Evolutionary conservation across 2,329 filamentous ascomycete genomes (phyloP).

Genomic region (Aureobasidium musti): DNA sequence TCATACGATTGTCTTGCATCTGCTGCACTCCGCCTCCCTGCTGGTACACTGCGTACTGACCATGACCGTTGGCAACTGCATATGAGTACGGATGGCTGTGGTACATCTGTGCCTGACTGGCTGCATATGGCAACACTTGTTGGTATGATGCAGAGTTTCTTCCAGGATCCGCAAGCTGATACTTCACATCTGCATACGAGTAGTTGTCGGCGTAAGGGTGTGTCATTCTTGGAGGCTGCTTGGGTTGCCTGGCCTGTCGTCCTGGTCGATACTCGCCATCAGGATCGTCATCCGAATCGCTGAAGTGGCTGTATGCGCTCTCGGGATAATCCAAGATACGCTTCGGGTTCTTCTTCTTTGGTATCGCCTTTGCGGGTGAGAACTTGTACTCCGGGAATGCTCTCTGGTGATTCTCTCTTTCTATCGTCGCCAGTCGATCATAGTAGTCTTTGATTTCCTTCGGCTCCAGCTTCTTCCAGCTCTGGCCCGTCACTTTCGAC

Average conservation of each 20-base stretch:
- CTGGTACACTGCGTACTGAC: conserved; percentile 41
- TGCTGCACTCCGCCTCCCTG: conserved; percentile 23
- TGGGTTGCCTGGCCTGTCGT: conserved; percentile 19
- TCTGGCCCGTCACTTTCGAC: conserved; percentile 80
- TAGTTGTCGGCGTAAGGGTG: conserved; percentile 25
- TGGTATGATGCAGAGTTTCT: neutral
- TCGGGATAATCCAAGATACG: conserved; percentile 33
- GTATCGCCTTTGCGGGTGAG: conserved; percentile 60
- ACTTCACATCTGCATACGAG: conserved; percentile 19
- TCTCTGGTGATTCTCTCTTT: conserved; percentile 78
- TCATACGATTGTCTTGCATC: conserved; percentile 43
- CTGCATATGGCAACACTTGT: conserved; percentile 49
- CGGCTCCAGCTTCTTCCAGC: conserved; percentile 76
- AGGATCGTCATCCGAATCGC: conserved; percentile 33
- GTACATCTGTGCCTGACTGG: conserved; percentile 48
- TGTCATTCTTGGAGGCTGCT: conserved; percentile 25
- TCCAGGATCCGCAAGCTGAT: conserved; percentile 37
- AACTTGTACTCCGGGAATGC: conserved; percentile 96
- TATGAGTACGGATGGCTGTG: conserved; percentile 50
- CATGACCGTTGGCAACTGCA: conserved; percentile 52
- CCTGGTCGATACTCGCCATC: conserved; percentile 37
- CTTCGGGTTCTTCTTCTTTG: conserved; percentile 53
- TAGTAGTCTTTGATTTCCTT: conserved; percentile 72
- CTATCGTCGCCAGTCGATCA: conserved; percentile 74
- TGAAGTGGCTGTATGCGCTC: conserved; percentile 38